Base-by-base conservation (phyloP, 495 filamentous ascomycete species). In the Bryoglossum gracile region DNA sequence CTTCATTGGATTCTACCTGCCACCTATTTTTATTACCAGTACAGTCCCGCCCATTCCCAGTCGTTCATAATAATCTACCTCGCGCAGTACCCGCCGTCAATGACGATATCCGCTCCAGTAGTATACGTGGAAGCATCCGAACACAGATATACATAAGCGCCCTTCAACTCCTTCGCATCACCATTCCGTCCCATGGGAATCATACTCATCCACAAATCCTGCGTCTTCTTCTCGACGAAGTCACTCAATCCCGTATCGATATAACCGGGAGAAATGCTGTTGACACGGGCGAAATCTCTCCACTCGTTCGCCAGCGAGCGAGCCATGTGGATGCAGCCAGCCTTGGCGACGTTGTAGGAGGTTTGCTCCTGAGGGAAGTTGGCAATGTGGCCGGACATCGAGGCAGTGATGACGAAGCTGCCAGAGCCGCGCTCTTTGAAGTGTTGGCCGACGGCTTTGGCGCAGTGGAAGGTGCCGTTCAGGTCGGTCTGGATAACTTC, bases 331-430 rank as follows among this genome's bases (percentile, higher is more conserved):
- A 74, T 74, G 53, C 66, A 69, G 11, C 68, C 68, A 3, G 84
- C 83, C 70, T 89, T 89, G 55, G 83, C 82, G 23, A 83, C 81
- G 60, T 89, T 89, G 72, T 89, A 89, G n/a, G 73, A 77, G 10
- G 82, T 86, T 65, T 89, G 84, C 62, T 87, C 81, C 62, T 87
- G 83, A 1, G 84, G 84, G 67, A 72, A 85, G 64, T 89, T 89
- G 66, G 77, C 84, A 48, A 87, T 81, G 65, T 60, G 54, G 11
- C 83, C 84, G 19, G 74, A 80, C 81, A 85, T 84, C 43, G 68
- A 73, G 3, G 81, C 68, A 11, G 81, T 85, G 50, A 82, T 77
- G 64, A 85, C 72, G 58, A 83, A 73, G 53, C 66, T 72, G 16
- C 81, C 81, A 16, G 66, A 75, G 24, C 75, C 73, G 25, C 72